phyloP scores from a whole-genome alignment of 306 rosid genomes.

The Crotalaria pallida region DNA sequence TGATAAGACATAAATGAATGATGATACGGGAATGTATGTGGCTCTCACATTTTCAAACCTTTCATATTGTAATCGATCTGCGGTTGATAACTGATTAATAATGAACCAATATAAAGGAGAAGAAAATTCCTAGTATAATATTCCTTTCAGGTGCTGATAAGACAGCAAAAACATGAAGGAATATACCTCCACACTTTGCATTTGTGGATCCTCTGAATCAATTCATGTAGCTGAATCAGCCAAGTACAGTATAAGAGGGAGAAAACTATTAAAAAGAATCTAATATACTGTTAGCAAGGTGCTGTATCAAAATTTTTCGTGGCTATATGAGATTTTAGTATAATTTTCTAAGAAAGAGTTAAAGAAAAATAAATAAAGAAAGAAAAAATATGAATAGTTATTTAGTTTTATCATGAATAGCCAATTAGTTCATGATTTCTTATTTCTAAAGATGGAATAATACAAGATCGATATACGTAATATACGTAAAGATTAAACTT shows the following conservation, averaged over 20 bases:
- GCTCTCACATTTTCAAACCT: background rate
- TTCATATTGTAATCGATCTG: background rate
- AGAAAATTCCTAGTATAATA: background rate
- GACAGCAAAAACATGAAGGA: background rate
- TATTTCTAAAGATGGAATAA: too few species aligned
- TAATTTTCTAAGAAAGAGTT: background rate
- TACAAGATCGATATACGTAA: too few species aligned
- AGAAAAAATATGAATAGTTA: background rate
- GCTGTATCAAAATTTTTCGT: background rate
- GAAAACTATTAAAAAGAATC: too few species aligned
- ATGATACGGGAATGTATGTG: background rate
- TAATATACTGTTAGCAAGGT: background rate
- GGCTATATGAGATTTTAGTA: background rate
- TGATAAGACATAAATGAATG: background rate
- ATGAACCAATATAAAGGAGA: background rate
- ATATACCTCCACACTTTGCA: background rate
- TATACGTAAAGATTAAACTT: too few species aligned
- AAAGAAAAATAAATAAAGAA: too few species aligned
- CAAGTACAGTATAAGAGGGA: background rate
- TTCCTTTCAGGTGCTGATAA: slow-evolving; percentile 2
- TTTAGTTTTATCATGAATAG: background rate
- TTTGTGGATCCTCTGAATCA: background rate
- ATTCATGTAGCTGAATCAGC: background rate
- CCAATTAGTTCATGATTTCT: background rate
- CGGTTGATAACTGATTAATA: background rate